Conservation (phyloP, 192 early-diverging fungal genomes). For the Umbelopsis vinacea region DNA sequence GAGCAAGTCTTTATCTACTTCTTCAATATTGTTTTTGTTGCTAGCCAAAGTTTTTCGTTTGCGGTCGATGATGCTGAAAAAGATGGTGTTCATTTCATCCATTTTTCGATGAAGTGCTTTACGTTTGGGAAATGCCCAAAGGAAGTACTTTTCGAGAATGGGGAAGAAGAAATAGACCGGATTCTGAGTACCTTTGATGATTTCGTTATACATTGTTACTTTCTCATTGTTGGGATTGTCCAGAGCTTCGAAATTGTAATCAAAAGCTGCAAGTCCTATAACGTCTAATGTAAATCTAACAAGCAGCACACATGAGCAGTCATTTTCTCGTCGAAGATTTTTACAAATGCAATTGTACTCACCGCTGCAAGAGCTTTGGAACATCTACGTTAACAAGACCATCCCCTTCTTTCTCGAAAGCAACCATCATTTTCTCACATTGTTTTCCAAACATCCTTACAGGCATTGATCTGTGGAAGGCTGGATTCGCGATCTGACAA, state of each 20-base stretch:
- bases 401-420: conserved; percentile 4
- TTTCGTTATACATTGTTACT: conserved; percentile 7
- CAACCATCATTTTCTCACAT: conserved; percentile 15
- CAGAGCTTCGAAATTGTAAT: conserved; percentile 33
- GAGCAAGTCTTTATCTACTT: conserved; percentile 39
- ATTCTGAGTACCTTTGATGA: background rate
- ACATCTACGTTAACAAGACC: background rate
- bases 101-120: background rate
- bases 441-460: conserved; percentile 30
- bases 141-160: conserved; percentile 14
- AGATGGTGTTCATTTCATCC: conserved; percentile 22
- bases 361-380: background rate
- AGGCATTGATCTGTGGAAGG: conserved; percentile 37
- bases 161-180: conserved; percentile 22
- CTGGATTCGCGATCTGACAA: conserved; percentile 24
- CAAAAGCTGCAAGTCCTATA: conserved; percentile 37
- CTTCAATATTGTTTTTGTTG: background rate
- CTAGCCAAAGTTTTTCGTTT: conserved; percentile 6
- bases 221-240: conserved; percentile 21
- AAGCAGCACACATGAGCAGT: too few species aligned
- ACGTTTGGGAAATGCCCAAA: conserved; percentile 24
- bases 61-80: conserved; percentile 29
- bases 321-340: background rate
- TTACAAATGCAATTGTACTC: too few species aligned
- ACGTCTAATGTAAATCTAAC: conserved; percentile 32